phyloP scores from a whole-genome alignment of 768 basidiomycete genomes.

The Russula earlei region DNA sequence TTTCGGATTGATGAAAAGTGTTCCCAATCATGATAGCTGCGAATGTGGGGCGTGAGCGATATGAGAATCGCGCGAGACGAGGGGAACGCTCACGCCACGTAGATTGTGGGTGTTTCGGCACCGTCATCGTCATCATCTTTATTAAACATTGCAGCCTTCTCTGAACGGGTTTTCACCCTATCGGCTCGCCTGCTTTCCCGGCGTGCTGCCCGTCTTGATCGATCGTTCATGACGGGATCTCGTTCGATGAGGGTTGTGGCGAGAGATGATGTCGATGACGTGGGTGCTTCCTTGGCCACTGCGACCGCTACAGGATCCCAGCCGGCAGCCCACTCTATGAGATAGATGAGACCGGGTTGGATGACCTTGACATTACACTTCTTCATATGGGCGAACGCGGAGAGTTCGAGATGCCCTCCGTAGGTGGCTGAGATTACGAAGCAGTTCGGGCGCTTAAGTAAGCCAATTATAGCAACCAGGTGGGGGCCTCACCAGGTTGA shows the following conservation, averaged over 20 bases:
- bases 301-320: conserved; percentile 29
- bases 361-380: conserved; percentile 80
- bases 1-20: conserved; percentile 93
- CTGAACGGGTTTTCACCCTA: conserved; percentile 21
- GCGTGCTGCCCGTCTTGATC: conserved; percentile 36
- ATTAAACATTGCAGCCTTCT: conserved; percentile 16
- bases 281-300: conserved; percentile 16
- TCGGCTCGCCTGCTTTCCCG: conserved; percentile 32
- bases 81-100: conserved; percentile 65
- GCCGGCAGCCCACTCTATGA: conserved; percentile 73
- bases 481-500: conserved; percentile 49
- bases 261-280: conserved; percentile 21
- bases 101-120: conserved; percentile 39
- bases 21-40: conserved; percentile 87
- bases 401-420: conserved; percentile 90
- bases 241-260: conserved; percentile 21
- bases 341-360: conserved; percentile 85
- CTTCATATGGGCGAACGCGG: conserved; percentile 79
- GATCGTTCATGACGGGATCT: conserved; percentile 28
- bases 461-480: conserved; percentile 16
- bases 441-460: not conserved
- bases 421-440: conserved; percentile 54
- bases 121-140: conserved; percentile 24
- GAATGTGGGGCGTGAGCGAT: not conserved
- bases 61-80: conserved; percentile 13